Base-by-base conservation (phyloP, 768 basidiomycete species). In the Clitopilus hobsonii region DNA sequence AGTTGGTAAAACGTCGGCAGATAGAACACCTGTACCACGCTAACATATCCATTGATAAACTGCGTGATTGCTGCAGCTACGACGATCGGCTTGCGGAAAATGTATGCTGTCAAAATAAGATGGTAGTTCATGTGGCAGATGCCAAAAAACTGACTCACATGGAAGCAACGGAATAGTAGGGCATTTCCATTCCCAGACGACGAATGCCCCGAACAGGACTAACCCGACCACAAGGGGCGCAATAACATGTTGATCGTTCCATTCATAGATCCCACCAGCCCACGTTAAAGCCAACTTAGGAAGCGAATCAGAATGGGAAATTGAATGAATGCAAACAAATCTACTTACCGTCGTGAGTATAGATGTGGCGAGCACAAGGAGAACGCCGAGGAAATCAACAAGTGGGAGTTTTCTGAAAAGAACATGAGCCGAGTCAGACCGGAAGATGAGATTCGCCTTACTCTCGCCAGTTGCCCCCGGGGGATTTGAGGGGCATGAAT, bases 1-100 rank as follows among this genome's bases (percentile, higher is more conserved):
- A 84, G 74, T 61, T 84, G 82, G 63, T 82, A 81, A 63, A 77
- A 83, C 52, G 80, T 77, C 5, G 84, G 83, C 1, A 84, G 70
- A 60, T 80, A 82, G 62, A 76, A 83, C 0, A 82, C 65, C n/a
- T 79, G 71, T n/a, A 73, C 78, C 58, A 72, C 74, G 62, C 76
- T 77, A 0, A 77, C 60, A 56, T 74, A 71, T 36, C 74, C 75
- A 38, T 77, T 78, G 58, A 81, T 70, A 61, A 80, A 76, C 60
- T 83, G 81, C 2, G 80, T 70, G 54, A 75, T 69, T 54, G 79
- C 80, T 6, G 79, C 76, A 0, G 80, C 80, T 0, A 73, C 66
- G 0, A 83, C 81, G 1, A 81, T 81, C 25, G 63, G 54, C 28
- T 76, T 67, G 48, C 69, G 72, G 73, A 83, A 83, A 51, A 84